Percentiles rank a stretch among this genome's conserved stretches.
Evolutionary conservation across 176 grass and related monocot species (phyloP).

Genomic region (Chloris gayana): DNA sequence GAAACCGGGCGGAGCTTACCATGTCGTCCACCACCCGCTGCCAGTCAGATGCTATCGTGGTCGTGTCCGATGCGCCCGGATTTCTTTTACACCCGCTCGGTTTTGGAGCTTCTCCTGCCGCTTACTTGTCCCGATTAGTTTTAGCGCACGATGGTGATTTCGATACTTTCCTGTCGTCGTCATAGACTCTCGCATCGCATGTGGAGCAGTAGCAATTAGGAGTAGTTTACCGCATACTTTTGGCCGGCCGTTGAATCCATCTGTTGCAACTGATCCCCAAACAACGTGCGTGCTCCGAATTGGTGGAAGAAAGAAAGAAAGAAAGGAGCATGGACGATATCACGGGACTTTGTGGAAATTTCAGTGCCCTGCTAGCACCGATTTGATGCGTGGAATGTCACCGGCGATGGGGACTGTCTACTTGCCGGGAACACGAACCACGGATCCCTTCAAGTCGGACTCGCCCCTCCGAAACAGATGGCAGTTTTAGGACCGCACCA

Average conservation of each 20-base stretch:
- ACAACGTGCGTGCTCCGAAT: background rate
- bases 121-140: background rate
- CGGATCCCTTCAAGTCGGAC: background rate
- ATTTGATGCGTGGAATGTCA: conserved; percentile 26
- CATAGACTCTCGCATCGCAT: background rate
- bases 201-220: background rate
- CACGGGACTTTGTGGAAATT: background rate
- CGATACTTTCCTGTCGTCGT: background rate
- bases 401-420: conserved; percentile 48
- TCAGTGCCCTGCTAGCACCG: background rate
- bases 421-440: conserved; percentile 8
- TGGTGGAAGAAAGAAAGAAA: background rate
- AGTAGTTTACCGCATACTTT: background rate
- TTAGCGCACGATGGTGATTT: background rate
- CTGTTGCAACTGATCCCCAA: background rate
- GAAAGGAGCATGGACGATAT: background rate
- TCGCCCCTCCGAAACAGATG: background rate
- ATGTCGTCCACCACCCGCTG: background rate
- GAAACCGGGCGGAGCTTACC: conserved; percentile 33
- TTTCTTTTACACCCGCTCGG: background rate
- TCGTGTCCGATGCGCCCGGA: conserved; percentile 10
- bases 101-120: background rate
- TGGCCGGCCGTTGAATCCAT: background rate
- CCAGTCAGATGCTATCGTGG: conserved; percentile 19
- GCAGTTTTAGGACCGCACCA: background rate